Conservation (phyloP, 345 rosid genomes). For the Syzygium aqueum region DNA sequence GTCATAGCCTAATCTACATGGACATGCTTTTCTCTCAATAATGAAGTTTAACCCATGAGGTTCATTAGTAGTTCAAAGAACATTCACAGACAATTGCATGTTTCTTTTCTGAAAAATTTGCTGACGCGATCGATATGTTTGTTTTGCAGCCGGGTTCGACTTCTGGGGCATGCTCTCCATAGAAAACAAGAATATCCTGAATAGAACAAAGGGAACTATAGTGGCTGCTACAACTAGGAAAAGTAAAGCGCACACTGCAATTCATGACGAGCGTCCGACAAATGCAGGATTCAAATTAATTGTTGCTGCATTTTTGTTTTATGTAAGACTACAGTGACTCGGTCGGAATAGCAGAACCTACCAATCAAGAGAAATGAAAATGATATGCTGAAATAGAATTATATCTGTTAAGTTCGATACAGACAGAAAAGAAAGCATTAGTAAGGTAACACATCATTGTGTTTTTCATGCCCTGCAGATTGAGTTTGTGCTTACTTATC, state of each 20-base stretch:
- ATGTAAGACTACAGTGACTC: not conserved
- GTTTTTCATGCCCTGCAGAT: not conserved
- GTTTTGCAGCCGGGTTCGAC: conserved; percentile 34
- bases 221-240: not conserved
- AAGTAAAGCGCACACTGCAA: not conserved
- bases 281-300: not conserved
- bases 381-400: not conserved
- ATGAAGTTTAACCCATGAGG: not conserved
- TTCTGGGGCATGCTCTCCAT: conserved; percentile 25
- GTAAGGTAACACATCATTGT: not conserved
- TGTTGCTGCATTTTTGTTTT: not conserved
- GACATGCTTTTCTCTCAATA: not conserved
- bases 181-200: not conserved
- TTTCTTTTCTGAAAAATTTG: not conserved
- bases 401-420: not conserved
- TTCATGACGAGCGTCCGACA: not conserved
- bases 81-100: not conserved
- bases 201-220: not conserved
- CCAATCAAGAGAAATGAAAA: not conserved
- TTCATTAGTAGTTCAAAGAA: not conserved
- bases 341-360: not conserved
- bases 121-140: not conserved
- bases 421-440: not conserved
- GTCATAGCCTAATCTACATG: not conserved
- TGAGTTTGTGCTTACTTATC: not conserved